Evolutionary conservation across 2,329 filamentous ascomycete genomes (phyloP), one percentile per base, ranked within the genome.

Genomic region (Sporothrix luriei): DNA sequence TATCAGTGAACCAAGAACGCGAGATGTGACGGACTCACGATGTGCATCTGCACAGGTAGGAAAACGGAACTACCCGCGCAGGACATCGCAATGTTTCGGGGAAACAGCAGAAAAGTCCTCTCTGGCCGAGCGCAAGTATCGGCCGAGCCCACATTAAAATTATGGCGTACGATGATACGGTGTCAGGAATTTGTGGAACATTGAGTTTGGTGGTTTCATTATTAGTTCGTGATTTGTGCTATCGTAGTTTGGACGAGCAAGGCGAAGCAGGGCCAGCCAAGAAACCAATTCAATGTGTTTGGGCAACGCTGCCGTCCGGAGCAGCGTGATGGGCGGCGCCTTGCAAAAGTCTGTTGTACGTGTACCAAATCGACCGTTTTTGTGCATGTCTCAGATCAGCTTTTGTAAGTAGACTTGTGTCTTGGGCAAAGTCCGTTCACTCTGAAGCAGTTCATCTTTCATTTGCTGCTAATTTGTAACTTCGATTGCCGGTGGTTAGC

Each of bases 371-470:
- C 29, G 19, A 40, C 29, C 16, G 14, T 33, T 19, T 54, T 59
- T 59, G 55, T 40, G 29, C 33, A 59, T 59, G 55, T 59, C 55
- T 59, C 29, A 59, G 55, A 19, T 59, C 55, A 59, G 55, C 33
- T 21, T 55, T 33, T 33, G 33, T 9, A 33, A 9, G 33, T 33
- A 33, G 33, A 33, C 33, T 7, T 6, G 33, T 33, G 9, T 33
- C 33, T 4, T 33, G 9, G 9, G 33, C 33, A 33, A 33, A 33
- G 33, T 9, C 33, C 9, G 33, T 9, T 33, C 33, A 7, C 33
- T 33, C 33, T 33, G 9, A 33, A 33, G 33, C 0, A 6, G 3
- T 9, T 33, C 33, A 7, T 40, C n/a, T 33, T 21, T 7, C 19
- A 24, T n/a, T 9, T 59, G 26, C 29, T n/a, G 7, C n/a, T 10